Evolutionary conservation across 2,329 filamentous ascomycete genomes (phyloP).

Genomic region (Trichoderma hamatum): DNA sequence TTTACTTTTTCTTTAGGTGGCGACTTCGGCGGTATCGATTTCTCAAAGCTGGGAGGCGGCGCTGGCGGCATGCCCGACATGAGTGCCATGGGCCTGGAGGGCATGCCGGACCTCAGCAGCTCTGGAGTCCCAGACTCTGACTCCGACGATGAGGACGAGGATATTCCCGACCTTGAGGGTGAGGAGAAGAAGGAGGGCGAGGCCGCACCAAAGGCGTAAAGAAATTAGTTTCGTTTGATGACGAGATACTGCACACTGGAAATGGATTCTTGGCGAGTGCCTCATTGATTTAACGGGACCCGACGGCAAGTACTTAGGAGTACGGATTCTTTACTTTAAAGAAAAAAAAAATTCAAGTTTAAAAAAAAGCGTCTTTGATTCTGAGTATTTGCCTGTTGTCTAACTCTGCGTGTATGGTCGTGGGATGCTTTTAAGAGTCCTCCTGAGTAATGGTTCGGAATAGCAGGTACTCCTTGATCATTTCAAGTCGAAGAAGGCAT

Average conservation of each 20-base stretch:
- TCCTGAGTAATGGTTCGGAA: background rate
- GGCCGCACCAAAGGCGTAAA: constrained; percentile 45
- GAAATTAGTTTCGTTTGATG: background rate
- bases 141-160: constrained; percentile 62
- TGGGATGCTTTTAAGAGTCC: background rate
- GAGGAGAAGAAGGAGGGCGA: constrained; percentile 50
- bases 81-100: constrained; percentile 51
- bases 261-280: constrained; percentile 26
- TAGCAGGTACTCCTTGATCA: background rate
- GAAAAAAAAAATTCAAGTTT: background rate
- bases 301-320: constrained; percentile 16
- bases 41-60: constrained; percentile 81
- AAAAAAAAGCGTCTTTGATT: background rate
- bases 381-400: background rate
- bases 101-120: constrained; percentile 64
- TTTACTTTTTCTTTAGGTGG: constrained; percentile 43
- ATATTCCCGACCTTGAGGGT: constrained; percentile 81
- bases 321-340: constrained; percentile 7
- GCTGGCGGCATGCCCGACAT: constrained; percentile 41
- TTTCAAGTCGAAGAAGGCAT: background rate
- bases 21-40: constrained; percentile 87
- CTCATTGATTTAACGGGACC: constrained; percentile 10
- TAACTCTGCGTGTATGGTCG: background rate
- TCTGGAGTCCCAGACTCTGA: constrained; percentile 53
- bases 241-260: constrained; percentile 22